phyloP scores from a whole-genome alignment of 139 green algal species.

The Chlamydomonas sp. region DNA sequence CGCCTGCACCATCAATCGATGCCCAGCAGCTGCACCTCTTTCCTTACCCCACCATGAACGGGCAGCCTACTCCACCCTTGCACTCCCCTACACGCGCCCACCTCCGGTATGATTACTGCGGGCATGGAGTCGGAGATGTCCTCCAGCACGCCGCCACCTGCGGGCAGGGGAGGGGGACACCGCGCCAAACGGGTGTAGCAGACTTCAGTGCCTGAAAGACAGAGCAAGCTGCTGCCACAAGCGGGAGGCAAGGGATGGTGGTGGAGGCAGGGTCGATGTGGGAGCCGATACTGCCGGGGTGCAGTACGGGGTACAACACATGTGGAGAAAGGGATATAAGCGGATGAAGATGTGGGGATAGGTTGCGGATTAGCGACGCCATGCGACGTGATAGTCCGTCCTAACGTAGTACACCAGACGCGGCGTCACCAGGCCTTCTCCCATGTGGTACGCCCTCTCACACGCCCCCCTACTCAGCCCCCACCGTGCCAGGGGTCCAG shows the following conservation, averaged over 20 bases:
- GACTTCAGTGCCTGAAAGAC: neutral
- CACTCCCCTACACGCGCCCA: neutral
- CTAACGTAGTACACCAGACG: neutral
- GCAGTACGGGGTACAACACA: too few relatives aligned
- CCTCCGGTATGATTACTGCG: constrained; percentile 72
- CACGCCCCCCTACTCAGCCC: neutral
- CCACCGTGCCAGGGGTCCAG: constrained; percentile 80
- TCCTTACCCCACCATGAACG: neutral
- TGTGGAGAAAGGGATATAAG: too few relatives aligned
- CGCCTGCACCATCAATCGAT: too few relatives aligned
- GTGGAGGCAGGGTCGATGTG: too few relatives aligned
- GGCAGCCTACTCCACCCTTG: neutral
- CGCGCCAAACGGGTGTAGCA: neutral
- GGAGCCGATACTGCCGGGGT: too few relatives aligned
- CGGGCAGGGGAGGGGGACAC: too few relatives aligned
- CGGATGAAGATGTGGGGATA: too few relatives aligned
- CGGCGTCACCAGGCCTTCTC: too few relatives aligned
- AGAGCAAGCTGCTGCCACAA: neutral
- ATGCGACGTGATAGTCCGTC: too few relatives aligned
- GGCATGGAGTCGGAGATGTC: constrained; percentile 62
- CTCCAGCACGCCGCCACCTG: constrained; percentile 62
- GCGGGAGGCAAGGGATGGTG: too few relatives aligned
- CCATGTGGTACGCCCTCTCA: neutral
- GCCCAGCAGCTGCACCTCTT: too few relatives aligned
- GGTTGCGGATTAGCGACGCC: too few relatives aligned